phyloP scores from a whole-genome alignment of 2,329 filamentous ascomycete species.

The Aschersonia sp. region DNA sequence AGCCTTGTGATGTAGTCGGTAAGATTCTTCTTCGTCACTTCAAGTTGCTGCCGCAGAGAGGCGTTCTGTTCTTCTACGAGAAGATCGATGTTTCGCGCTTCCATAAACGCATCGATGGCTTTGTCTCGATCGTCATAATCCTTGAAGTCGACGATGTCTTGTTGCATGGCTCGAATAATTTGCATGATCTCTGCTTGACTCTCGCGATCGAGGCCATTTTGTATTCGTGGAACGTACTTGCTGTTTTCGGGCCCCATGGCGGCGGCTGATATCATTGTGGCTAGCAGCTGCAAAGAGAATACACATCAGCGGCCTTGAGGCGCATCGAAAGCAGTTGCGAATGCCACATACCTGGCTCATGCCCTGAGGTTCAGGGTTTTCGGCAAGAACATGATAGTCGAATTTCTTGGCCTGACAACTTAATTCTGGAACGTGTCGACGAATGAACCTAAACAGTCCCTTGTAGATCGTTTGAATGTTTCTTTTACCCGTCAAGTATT shows the following conservation, averaged over 20 bases:
- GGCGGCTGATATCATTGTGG: conserved; percentile 45
- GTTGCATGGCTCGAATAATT: conserved; percentile 26
- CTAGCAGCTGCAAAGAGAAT: conserved; percentile 36
- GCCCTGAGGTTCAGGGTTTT: conserved; percentile 38
- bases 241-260: conserved; percentile 42
- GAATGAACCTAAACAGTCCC: conserved; percentile 39
- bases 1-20: conserved; percentile 45
- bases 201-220: conserved; percentile 23
- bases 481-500: conserved; percentile 32
- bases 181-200: conserved; percentile 30
- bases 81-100: conserved; percentile 36
- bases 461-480: conserved; percentile 40
- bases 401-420: conserved; percentile 35
- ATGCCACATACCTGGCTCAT: conserved; percentile 31
- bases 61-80: conserved; percentile 41
- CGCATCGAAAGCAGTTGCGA: background rate
- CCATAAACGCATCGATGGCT: conserved; percentile 23
- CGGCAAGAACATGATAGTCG: conserved; percentile 42
- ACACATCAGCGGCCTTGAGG: background rate
- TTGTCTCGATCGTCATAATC: conserved; percentile 25
- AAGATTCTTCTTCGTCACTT: conserved; percentile 38
- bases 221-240: conserved; percentile 34
- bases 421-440: conserved; percentile 34
- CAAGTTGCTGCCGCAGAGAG: conserved; percentile 33
- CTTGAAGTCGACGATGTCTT: conserved; percentile 19